Percentiles rank a stretch among this genome's conserved stretches.
Evolutionary conservation across 169 alveolate genomes (phyloP).

Genomic region (Plasmodium coatneyi): DNA sequence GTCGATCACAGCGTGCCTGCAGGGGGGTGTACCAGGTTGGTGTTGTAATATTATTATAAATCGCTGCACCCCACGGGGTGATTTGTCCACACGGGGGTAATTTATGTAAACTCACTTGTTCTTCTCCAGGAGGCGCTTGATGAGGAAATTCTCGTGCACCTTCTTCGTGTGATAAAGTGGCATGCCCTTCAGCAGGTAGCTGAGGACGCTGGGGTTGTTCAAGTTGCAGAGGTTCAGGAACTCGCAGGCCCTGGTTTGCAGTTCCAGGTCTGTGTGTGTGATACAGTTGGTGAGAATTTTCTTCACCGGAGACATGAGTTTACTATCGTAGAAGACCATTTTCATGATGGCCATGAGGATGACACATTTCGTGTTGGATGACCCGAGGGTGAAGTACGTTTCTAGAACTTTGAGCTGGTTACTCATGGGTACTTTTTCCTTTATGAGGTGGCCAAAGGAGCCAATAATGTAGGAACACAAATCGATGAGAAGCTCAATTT

Average conservation of each 20-base stretch:
- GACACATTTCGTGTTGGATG: conserved; percentile 71
- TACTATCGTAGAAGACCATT: conserved; percentile 75
- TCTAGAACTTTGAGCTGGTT: conserved; percentile 69
- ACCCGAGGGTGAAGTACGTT: conserved; percentile 70
- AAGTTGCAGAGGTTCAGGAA: conserved; percentile 63
- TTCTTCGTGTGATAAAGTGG: conserved; percentile 46
- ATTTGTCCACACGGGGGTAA: no score
- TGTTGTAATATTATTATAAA: no score
- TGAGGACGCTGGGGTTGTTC: conserved; percentile 53
- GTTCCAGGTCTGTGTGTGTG: conserved; percentile 70
- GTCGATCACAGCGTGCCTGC: conserved; percentile 59
- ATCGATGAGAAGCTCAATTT: conserved; percentile 29
- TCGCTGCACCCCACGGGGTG: no score
- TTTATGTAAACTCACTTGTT: conserved; percentile 59
- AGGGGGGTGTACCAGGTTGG: no score
- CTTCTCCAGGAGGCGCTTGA: conserved; percentile 54
- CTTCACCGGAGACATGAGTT: conserved; percentile 54
- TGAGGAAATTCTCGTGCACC: conserved; percentile 56
- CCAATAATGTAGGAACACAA: conserved; percentile 82
- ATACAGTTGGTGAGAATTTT: conserved; percentile 71
- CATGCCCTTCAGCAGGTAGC: conserved; percentile 35
- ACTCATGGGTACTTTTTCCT: conserved; percentile 50
- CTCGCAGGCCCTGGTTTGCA: conserved; percentile 83
- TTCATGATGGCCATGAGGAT: conserved; percentile 79
- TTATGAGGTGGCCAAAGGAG: conserved; percentile 78